Base-by-base conservation (phyloP, 2,329 filamentous ascomycete genomes). In the Colletotrichum tanaceti region DNA sequence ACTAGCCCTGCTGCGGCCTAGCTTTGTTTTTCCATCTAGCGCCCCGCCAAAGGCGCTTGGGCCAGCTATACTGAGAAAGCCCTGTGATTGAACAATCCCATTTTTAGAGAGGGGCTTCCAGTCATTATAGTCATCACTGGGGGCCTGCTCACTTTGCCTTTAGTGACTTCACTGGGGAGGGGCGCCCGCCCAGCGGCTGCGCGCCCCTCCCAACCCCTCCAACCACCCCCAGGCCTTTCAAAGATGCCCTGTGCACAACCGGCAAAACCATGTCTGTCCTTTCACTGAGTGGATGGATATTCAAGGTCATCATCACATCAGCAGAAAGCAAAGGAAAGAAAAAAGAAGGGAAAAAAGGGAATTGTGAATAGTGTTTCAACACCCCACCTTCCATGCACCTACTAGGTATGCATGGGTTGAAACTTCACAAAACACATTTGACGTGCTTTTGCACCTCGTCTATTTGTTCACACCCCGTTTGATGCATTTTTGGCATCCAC, bases 1-100 rank as follows among this genome's bases (percentile, higher is more conserved):
- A 77, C 80, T 82, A 82, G 74, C 62, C 77, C 73, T 43, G 41
- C 46, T 6, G n/a, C 11, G 65, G 52, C 24, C 32, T 71, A 71
- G 68, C 58, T 16, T 61, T 22, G 32, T 41, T 53, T 61, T 68
- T 52, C 59, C 39, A 70, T 64, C 60, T 61, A 64, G 60, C 61
- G 68, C 60, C 68, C 68, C 67, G 63, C 67, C 63, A 63, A 61
- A 63, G 35, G 53, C 46, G 59, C 65, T 61, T 39, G 62, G 66
- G 16, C 63, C 63, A 66, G 13, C 5, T 24, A 5, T 5, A 18
- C 55, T 50, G 60, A 62, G 61, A 62, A 61, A 68, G 38, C 68
- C 32, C 70, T 68, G 70, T 71, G 63, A 71, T 71, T 70, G 62
- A 66, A 57, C 68, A 71, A 70, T 71, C 65, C 69, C 52, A 35